Evolutionary conservation across 192 early-diverging fungal genomes (phyloP).

Genomic region (Coemansia sp.): DNA sequence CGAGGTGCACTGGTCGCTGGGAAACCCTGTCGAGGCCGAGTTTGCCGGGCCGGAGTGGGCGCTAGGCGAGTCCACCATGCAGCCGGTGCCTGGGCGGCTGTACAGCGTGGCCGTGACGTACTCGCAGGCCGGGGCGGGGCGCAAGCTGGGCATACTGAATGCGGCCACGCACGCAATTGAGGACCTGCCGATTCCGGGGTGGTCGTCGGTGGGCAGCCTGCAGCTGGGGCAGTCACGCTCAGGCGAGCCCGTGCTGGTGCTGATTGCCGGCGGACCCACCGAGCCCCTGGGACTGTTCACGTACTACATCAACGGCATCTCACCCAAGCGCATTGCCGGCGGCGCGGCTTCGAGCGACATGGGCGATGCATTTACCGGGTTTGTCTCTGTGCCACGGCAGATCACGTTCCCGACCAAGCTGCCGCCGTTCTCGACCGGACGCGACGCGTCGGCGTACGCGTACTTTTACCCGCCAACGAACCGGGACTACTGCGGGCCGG

Average conservation of each 20-base stretch:
- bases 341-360: background rate
- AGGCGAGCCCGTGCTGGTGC: slow-evolving; percentile 30
- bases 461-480: slow-evolving; percentile 66
- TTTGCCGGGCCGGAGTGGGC: slow-evolving; percentile 61
- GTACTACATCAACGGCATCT: slow-evolving; percentile 32
- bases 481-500: slow-evolving; percentile 47
- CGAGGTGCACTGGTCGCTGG: slow-evolving; percentile 43
- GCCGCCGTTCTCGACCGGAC: slow-evolving; percentile 14
- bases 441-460: slow-evolving; percentile 40
- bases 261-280: slow-evolving; percentile 30
- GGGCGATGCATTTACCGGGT: slow-evolving; percentile 16
- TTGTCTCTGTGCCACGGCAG: slow-evolving; percentile 60
- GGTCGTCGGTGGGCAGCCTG: slow-evolving; percentile 24
- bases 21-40: slow-evolving; percentile 55
- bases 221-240: slow-evolving; percentile 27
- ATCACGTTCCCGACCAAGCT: slow-evolving; percentile 60
- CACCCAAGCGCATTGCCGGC: background rate
- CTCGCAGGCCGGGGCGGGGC: slow-evolving; percentile 4
- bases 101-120: slow-evolving; percentile 24
- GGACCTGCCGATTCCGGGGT: slow-evolving; percentile 31
- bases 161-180: slow-evolving; percentile 20
- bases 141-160: slow-evolving; percentile 29
- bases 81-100: slow-evolving; percentile 24
- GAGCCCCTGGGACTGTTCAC: slow-evolving; percentile 27
- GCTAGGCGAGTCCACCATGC: slow-evolving; percentile 43